Conservation (phyloP, 148 eudicot species). For the Suaeda aralocaspica region DNA sequence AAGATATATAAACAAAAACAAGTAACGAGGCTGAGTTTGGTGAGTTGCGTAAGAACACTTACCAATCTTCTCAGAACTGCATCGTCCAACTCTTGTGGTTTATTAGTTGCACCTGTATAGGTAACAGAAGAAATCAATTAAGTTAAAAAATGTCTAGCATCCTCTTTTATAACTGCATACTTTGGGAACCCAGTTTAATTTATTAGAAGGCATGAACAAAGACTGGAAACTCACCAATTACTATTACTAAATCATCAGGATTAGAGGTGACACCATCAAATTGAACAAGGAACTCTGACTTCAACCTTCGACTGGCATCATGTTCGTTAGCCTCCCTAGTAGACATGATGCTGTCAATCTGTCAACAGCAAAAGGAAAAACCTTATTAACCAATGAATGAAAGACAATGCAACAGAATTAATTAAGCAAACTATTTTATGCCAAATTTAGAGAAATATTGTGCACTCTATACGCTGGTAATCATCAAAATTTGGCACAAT, state of each 20-base stretch:
- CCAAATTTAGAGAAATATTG: no score
- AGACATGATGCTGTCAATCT: conserved; percentile 98
- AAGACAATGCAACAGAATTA: neutral
- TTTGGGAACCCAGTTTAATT: neutral
- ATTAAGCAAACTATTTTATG: no score
- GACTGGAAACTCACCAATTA: conserved; percentile 59
- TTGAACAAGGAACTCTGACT: conserved; percentile 95
- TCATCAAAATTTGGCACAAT: no score
- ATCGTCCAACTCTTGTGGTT: conserved; percentile 97
- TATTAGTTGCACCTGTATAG: conserved; percentile 87
- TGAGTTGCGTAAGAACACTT: conserved; percentile 19
- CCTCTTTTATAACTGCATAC: neutral
- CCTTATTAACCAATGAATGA: neutral
- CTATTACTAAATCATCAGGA: conserved; percentile 78
- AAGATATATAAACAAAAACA: no score
- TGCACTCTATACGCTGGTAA: no score
- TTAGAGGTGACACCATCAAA: conserved; percentile 95
- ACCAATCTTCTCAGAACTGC: conserved; percentile 98
- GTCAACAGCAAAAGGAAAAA: conserved; percentile 13
- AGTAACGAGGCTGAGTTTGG: neutral
- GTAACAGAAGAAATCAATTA: neutral
- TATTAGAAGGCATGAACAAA: neutral
- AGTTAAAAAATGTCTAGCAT: neutral
- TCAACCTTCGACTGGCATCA: conserved; percentile 95
- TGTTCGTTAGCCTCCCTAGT: conserved; percentile 80